Percentiles rank a stretch among this genome's conserved stretches.
phyloP scores from a whole-genome alignment of 2,329 filamentous ascomycete genomes.

The Penicillium sp. region DNA sequence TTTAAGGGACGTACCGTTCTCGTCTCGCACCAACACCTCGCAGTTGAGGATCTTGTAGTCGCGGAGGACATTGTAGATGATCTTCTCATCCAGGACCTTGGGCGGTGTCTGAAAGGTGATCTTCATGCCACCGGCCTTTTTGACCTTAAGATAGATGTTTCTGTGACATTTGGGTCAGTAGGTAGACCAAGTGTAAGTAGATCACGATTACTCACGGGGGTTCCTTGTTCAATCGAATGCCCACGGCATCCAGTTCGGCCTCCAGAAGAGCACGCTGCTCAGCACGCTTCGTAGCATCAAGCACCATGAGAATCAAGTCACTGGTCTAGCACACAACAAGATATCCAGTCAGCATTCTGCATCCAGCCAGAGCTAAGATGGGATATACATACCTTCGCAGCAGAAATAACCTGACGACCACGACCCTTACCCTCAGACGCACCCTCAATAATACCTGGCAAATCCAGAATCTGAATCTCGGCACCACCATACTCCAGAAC shows the following conservation, averaged over 20 bases:
- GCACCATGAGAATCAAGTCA: slow-evolving; percentile 93
- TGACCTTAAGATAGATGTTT: slow-evolving; percentile 96
- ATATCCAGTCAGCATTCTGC: slow-evolving; percentile 10
- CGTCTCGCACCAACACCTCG: slow-evolving; percentile 93
- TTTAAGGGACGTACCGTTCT: slow-evolving; percentile 65
- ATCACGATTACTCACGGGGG: slow-evolving; percentile 70
- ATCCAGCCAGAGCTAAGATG: not conserved
- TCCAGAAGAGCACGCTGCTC: slow-evolving; percentile 91
- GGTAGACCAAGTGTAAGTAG: not conserved
- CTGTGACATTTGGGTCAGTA: slow-evolving; percentile 50
- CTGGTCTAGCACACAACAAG: slow-evolving; percentile 65
- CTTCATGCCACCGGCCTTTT: slow-evolving; percentile 98
- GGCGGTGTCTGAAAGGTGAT: slow-evolving; percentile 92
- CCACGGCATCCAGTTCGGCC: slow-evolving; percentile 91
- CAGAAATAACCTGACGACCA: slow-evolving; percentile 94
- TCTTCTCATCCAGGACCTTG: slow-evolving; percentile 93
- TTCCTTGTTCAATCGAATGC: slow-evolving; percentile 88
- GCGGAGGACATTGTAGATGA: slow-evolving; percentile 95
- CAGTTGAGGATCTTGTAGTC: slow-evolving; percentile 99
- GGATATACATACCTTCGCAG: slow-evolving; percentile 72
- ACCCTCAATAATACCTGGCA: slow-evolving; percentile 98
- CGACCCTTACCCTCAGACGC: slow-evolving; percentile 94
- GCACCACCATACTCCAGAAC: slow-evolving; percentile 97
- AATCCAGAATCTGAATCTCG: slow-evolving; percentile 96
- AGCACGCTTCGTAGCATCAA: slow-evolving; percentile 94